phyloP scores from a whole-genome alignment of 2,329 filamentous ascomycete species.

The Fusarium avenaceum region DNA sequence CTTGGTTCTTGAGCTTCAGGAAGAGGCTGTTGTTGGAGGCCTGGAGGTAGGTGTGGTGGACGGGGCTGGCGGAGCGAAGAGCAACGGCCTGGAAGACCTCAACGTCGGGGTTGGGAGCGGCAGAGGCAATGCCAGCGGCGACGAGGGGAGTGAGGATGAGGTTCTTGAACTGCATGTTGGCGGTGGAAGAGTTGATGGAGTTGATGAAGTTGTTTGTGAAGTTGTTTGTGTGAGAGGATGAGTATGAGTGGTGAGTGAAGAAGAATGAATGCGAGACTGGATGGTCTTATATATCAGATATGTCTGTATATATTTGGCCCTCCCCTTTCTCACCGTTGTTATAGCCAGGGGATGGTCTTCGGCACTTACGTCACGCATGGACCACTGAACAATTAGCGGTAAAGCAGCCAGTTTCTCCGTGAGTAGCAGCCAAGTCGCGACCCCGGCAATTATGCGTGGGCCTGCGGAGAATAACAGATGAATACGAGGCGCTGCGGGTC shows the following conservation, averaged over 20 bases:
- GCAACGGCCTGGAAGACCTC: conserved; percentile 63
- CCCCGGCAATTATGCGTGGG: not conserved
- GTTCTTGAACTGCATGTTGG: conserved; percentile 49
- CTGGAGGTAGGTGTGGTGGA: conserved; percentile 62
- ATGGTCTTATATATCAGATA: not conserved
- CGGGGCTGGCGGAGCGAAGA: conserved; percentile 61
- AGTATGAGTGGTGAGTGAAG: not conserved
- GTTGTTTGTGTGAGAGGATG: not conserved
- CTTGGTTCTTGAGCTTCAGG: conserved; percentile 59
- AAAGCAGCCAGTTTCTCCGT: not conserved
- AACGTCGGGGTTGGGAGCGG: conserved; percentile 37
- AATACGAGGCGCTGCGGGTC: not conserved
- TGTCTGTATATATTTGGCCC: too few species aligned
- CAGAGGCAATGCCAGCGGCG: conserved; percentile 47
- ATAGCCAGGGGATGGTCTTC: not conserved
- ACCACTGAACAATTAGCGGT: not conserved
- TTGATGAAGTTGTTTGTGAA: not conserved
- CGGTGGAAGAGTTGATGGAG: not conserved
- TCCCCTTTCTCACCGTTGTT: not conserved
- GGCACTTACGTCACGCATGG: not conserved
- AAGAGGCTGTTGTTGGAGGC: conserved; percentile 61
- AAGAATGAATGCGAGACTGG: not conserved
- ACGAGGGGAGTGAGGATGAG: conserved; percentile 43
- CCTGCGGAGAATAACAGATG: not conserved
- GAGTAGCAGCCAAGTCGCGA: not conserved